Evolutionary conservation across 768 basidiomycete genomes (phyloP), one percentile per base, ranked within the genome.

Genomic region (Mycena indigotica): DNA sequence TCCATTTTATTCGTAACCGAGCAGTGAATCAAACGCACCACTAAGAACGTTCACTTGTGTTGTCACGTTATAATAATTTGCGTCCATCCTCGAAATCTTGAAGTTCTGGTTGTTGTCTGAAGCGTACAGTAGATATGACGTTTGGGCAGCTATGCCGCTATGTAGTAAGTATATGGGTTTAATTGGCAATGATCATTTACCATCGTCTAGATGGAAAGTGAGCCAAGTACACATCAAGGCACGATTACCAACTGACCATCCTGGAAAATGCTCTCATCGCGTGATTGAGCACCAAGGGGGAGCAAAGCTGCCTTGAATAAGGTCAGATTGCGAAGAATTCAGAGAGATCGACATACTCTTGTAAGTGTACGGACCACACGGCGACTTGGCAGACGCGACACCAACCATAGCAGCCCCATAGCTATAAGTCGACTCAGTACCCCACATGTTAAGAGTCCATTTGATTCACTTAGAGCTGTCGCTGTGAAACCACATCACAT

Each of bases 401-500:
- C 85, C 85, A 29, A 85, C 84, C 74, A 78, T 72, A 4, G 84
- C 85, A n/a, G 80, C 82, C 28, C 84, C 83, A 63, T 87, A 87
- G 68, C 84, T 86, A 51, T 38, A 16, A 21, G 5, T 44, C 21
- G 50, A 28, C 2, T 62, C 17, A 39, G 29, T 29, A 29, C 38
- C 10, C n/a, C 28, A 28, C 24, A 38, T 25, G 5, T 32, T 28
- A 46, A 32, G 3, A 29, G 48, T 45, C 26, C 26, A n/a, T 26
- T 15, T 5, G 65, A 68, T 73, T 40, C 59, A 84, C 84, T 84
- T 80, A 59, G 81, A 82, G 23, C 74, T 76, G 63, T 87, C 85
- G 8, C 83, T 84, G 67, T 87, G 85, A 73, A 87, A 87, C 85
- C 85, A 87, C 84, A 87, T 84, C 21, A 86, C 85, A 65, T 85